phyloP scores from a whole-genome alignment of 2,329 filamentous ascomycete genomes.

The Berkeleyomyces basicola region DNA sequence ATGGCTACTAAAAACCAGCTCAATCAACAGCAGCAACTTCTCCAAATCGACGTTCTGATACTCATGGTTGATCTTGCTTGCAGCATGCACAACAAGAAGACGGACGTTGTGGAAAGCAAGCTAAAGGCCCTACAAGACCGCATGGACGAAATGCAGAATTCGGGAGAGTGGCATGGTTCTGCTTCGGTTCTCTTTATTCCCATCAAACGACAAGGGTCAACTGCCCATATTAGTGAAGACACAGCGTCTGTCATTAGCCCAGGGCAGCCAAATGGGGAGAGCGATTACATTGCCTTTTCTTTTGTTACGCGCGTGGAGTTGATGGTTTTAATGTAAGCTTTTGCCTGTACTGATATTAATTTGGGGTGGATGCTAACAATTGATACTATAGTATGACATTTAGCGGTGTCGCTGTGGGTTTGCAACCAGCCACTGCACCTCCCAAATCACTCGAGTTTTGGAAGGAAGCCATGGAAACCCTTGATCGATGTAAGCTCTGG shows the following conservation, averaged over 20 bases:
- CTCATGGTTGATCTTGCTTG: slow-evolving; percentile 55
- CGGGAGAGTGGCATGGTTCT: slow-evolving; percentile 29
- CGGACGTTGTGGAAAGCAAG: slow-evolving; percentile 41
- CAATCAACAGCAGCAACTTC: slow-evolving; percentile 43
- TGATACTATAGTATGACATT: slow-evolving; percentile 31
- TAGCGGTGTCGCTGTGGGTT: slow-evolving; percentile 32
- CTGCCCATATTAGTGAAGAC: slow-evolving; percentile 36
- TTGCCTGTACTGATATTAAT: too few relatives aligned
- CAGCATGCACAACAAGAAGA: slow-evolving; percentile 45
- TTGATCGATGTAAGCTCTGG: slow-evolving; percentile 30
- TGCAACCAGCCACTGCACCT: slow-evolving; percentile 22
- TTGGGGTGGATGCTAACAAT: background rate
- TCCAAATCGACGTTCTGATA: slow-evolving; percentile 49
- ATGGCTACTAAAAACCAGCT: slow-evolving; percentile 55
- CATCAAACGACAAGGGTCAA: slow-evolving; percentile 26
- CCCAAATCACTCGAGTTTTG: slow-evolving; percentile 25
- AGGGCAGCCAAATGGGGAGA: slow-evolving; percentile 27
- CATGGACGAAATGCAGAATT: slow-evolving; percentile 38
- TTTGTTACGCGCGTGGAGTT: slow-evolving; percentile 45
- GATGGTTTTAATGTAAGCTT: slow-evolving; percentile 35
- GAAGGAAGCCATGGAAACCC: slow-evolving; percentile 27
- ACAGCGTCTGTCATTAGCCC: slow-evolving; percentile 36
- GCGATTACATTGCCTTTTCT: slow-evolving; percentile 41
- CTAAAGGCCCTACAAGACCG: slow-evolving; percentile 43
- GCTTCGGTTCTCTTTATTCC: slow-evolving; percentile 37